Evolutionary conservation across 108 stramenopile genomes (phyloP).

Genomic region (Fragilaria radians): DNA sequence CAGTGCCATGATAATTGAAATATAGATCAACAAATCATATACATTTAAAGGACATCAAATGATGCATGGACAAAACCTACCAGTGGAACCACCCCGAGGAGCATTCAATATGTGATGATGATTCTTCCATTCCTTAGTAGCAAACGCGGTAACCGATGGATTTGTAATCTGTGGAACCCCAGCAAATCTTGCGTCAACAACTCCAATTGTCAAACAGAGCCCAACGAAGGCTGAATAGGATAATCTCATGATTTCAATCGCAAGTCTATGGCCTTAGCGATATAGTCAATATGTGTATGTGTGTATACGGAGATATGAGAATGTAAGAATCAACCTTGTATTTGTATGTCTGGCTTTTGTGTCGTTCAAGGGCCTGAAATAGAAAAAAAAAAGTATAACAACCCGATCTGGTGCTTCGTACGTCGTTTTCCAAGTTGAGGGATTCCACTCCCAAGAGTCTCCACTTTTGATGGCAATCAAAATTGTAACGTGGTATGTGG

Average conservation of each 20-base stretch:
- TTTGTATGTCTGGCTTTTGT: neutral
- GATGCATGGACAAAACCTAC: slow-evolving; percentile 6
- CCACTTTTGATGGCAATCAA: no score
- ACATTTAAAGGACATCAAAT: neutral
- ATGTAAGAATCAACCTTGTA: neutral
- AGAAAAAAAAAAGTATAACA: no score
- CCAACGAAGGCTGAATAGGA: neutral
- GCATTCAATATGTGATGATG: neutral
- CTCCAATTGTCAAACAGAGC: neutral
- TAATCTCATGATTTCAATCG: neutral
- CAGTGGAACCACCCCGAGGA: slow-evolving; percentile 18
- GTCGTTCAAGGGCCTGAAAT: neutral
- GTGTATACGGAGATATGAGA: neutral
- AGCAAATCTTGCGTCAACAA: neutral
- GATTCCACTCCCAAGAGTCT: no score
- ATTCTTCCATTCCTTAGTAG: neutral
- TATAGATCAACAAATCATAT: neutral
- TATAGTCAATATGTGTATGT: neutral
- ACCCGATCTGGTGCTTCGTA: no score
- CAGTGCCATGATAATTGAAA: neutral
- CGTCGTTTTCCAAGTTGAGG: no score
- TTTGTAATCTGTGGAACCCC: neutral
- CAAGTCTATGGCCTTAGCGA: neutral
- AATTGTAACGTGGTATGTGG: no score
- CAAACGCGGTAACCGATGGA: neutral